Base-by-base conservation (phyloP, 345 rosid species). In the Lepidium didymum region DNA sequence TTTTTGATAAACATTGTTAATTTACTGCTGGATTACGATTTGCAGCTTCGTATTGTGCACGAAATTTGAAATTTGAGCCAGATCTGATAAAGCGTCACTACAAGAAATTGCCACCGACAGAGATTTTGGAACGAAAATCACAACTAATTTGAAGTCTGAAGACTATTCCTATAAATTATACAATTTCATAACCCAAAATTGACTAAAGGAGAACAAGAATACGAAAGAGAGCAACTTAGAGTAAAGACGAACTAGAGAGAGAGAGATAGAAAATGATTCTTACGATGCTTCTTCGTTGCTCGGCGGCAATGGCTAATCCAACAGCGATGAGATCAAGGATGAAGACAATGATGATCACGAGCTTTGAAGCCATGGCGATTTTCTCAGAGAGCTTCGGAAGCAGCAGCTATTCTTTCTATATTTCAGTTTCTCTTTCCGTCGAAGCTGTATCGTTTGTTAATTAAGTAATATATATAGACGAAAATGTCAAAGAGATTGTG, bases 261-360 rank as follows among this genome's bases (percentile, higher is more conserved):
- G 6, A 18, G 3, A 40, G 46, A n/a, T n/a, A 42, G 51, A 51
- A 4, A 29, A 43, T 34, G 7, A 23, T 21, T 64, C 96, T 87
- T 50, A 94, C 99, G 61, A 86, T 81, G 82, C 92, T 94, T 82
- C 99, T 85, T 66, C 97, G 84, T 76, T 88, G 99, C 76, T 94
- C 99, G 31, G 99, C 99, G 10, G 97, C 99, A 71, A 91, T 84
- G 68, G 99, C 99, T 67, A 94, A 75, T 43, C 89, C 89, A 51
- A 94, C 92, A 63, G 99, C 99, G 74, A 94, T 83, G 69, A 94
- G 84, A 80, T 94, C 92, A 7, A 89, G 62, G 45, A 94, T 36
- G 83, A 86, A 85, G 45, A 91, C 92, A 0, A 71, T 61, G 59
- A 89, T 79, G 61, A 94, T 56, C 31, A 94, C 59, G 45, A 86